phyloP scores from a whole-genome alignment of 2,329 filamentous ascomycete species.

The Sporothrix variecibatus region DNA sequence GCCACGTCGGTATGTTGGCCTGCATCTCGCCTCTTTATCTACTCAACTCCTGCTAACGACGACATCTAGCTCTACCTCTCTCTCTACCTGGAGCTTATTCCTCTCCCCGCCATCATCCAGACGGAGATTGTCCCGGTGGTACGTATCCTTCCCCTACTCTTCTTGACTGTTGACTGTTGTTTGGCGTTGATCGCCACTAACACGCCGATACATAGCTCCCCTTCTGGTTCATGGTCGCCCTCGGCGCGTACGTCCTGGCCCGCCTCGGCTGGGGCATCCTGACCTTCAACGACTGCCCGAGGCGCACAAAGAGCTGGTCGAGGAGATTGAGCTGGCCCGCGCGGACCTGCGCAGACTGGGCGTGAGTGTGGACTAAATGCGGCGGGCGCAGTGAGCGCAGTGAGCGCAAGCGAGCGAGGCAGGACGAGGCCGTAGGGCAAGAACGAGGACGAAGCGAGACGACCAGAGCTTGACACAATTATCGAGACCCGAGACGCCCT shows the following conservation, averaged over 20 bases:
- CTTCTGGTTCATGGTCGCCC: constrained; percentile 87
- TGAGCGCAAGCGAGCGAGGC: neutral
- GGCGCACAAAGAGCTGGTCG: constrained; percentile 85
- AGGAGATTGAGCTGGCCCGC: constrained; percentile 77
- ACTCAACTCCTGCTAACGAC: neutral
- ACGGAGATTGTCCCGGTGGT: constrained; percentile 87
- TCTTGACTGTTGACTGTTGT: neutral
- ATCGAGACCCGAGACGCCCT: no score
- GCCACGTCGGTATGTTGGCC: constrained; percentile 76
- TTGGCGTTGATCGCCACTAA: neutral
- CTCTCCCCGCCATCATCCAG: constrained; percentile 75
- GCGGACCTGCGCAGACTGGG: constrained; percentile 71
- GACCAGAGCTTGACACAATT: no score
- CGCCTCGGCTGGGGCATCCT: constrained; percentile 90
- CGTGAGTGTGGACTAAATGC: constrained; percentile 70
- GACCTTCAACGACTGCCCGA: constrained; percentile 93
- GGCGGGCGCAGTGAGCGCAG: constrained; percentile 6
- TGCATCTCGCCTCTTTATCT: neutral
- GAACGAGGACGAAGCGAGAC: neutral
- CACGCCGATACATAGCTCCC: constrained; percentile 64
- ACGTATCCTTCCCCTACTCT: constrained; percentile 47
- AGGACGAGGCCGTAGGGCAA: neutral
- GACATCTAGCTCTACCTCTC: constrained; percentile 78
- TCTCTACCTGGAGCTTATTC: constrained; percentile 79
- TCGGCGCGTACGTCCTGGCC: constrained; percentile 89